Evolutionary conservation across 2,329 filamentous ascomycete genomes (phyloP), one percentile per base, ranked within the genome.

Genomic region (Amauroascus verrucosus): DNA sequence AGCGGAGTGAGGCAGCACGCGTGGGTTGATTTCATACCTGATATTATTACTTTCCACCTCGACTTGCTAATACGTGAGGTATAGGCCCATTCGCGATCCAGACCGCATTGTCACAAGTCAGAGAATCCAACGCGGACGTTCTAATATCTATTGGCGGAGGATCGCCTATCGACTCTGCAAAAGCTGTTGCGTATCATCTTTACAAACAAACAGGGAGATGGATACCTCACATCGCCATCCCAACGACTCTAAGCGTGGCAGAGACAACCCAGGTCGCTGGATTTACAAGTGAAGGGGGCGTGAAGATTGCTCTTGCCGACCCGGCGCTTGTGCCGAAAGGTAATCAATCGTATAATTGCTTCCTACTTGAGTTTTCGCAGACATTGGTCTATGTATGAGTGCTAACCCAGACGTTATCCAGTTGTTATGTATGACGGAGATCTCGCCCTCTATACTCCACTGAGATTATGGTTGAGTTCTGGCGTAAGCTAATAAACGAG

Each of bases 251-350:
- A 43, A 58, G 57, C 18, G 55, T 57, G 14, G 57, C 57, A 37
- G 57, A 58, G 37, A 58, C 52, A 14, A 58, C 57, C 14, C 30
- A 46, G 43, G 50, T 41, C 33, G 57, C 54, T 9, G 57, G 57
- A 18, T 58, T 32, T 55, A 58, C 54, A 14, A 50, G 32, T 37
- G 53, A 46, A 18, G 49, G 54, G 14, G 56, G 56, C 5, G 22
- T 30, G 26, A 58, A 58, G 41, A 40, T 55, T 44, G 48, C 20
- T 6, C 58, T 65, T 37, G 40, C 38, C 5, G 51, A 62, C 40
- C 58, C 57, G 7, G 57, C 59, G 35, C 38, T 62, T n/a, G 61
- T 59, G 28, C 61, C 63, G 1, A 56, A 56, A 16, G 60, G 62
- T 51, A 59, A 61, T 2, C 14, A 22, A n/a, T 9, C 18, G 13